Base-by-base conservation (phyloP, 495 filamentous ascomycete species). In the Astrothelium subdiscretum region DNA sequence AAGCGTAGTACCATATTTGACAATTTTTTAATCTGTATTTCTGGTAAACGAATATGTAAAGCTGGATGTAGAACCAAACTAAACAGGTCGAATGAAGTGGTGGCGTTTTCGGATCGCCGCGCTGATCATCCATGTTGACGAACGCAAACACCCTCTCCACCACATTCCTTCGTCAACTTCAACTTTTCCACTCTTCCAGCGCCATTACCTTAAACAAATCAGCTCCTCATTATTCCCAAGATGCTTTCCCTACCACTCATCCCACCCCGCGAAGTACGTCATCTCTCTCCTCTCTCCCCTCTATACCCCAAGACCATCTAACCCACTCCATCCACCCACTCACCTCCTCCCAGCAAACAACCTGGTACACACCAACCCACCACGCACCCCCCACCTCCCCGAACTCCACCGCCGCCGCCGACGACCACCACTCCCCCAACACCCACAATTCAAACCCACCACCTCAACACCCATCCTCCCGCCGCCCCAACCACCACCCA, bases 201-300 rank as follows among this genome's bases (percentile, higher is more conserved):
- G 5, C 2, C 12, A 48, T 22, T 1, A 48, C 43, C 43, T 48
- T 48, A 10, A 2, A 48, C 43, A 5, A 0, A 48, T 12, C 43
- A 48, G 13, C 1, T 5, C 2, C 43, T 0, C 44, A 63, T 13
- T 32, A 10, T 29, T 1, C 8, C 20, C 31, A 63, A 22, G 0
- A 70, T 70, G 68, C 62, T 68, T 32, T 71, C 69, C 58, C 61
- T 73, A 27, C 71, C 71, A 32, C 62, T 68, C 35, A 65, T 73
- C 60, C 63, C 64, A 35, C 71, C 69, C 22, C 67, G 63, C 52
- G 67, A 66, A 57, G 67, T 69, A 63, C 35, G 62, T 68, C n/a
- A n/a, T n/a, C n/a, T 29, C 43, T 32, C 24, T 42, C 48, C 35
- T 8, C 31, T 2, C 24, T 43, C 48, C 22, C 51, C 24, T 35